These are phyloP conservation scores for Nigrograna mackinnonii DNA, from an alignment of 2,329 filamentous ascomycete species.

Conservation along the genomic window DNA sequence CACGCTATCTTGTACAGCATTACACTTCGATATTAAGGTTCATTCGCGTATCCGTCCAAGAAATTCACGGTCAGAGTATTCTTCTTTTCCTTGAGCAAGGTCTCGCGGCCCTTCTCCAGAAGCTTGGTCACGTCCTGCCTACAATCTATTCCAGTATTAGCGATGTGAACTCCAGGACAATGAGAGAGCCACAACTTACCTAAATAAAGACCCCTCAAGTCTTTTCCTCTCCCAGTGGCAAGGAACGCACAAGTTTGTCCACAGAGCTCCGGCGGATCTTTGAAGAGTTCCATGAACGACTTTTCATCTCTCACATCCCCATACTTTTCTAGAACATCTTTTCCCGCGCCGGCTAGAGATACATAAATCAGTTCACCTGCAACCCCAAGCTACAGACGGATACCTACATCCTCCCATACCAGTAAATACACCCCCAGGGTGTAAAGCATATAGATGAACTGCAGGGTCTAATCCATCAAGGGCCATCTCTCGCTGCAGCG, in stretches of 20 bases:
- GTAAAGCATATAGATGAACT: conserved; percentile 32
- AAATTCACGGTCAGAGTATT: conserved; percentile 34
- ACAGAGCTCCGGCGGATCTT: conserved; percentile 27
- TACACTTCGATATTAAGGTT: too few relatives aligned
- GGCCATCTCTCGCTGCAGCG: conserved; percentile 31
- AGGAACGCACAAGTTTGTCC: conserved; percentile 35
- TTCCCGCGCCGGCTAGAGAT: conserved; percentile 15
- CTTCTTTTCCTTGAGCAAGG: conserved; percentile 25
- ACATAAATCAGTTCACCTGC: conserved; percentile 6
- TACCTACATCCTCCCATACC: conserved; percentile 30
- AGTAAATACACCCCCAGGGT: conserved; percentile 30
- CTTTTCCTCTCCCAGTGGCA: conserved; percentile 28
- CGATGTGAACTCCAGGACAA: too few relatives aligned
- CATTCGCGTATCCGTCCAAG: conserved; percentile 32
- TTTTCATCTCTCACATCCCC: conserved; percentile 27
- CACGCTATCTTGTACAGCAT: too few relatives aligned
- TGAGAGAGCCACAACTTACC: too few relatives aligned
- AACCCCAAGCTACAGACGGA: background rate
- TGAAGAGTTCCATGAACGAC: conserved; percentile 28
- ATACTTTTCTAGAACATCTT: conserved; percentile 31
- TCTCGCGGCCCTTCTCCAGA: conserved; percentile 24
- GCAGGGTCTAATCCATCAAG: conserved; percentile 28
- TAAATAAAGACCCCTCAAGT: conserved; percentile 28
- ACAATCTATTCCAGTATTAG: conserved; percentile 21
- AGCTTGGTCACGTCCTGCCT: conserved; percentile 29